A percentile compares a stretch with the other conserved stretches of the same genome.
Evolutionary conservation across 2,329 filamentous ascomycete species (phyloP).

Genomic region (Fusarium staphyleae): DNA sequence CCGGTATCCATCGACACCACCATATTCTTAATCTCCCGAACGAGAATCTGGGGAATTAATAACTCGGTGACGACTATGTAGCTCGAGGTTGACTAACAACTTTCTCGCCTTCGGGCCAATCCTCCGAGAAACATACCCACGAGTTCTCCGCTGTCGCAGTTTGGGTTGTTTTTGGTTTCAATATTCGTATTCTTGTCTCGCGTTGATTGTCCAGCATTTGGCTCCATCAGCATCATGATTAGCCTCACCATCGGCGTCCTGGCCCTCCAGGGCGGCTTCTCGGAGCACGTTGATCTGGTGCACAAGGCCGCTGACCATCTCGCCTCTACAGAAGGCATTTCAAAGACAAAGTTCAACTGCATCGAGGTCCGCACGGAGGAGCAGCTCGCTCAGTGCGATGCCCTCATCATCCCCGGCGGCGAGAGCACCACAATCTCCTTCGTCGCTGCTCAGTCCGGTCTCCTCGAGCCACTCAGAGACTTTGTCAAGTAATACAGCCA

Average conservation of each 20-base stretch:
- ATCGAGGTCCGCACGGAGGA: slow-evolving; percentile 79
- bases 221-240: slow-evolving; percentile 23
- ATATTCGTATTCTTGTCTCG: neutral
- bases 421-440: slow-evolving; percentile 95
- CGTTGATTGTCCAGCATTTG: neutral
- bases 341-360: slow-evolving; percentile 61
- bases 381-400: slow-evolving; percentile 78
- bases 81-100: slow-evolving; percentile 14
- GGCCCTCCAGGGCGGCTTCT: slow-evolving; percentile 90
- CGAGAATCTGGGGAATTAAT: slow-evolving; percentile 33
- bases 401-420: slow-evolving; percentile 88
- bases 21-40: slow-evolving; percentile 3
- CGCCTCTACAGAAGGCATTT: slow-evolving; percentile 34
- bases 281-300: slow-evolving; percentile 83
- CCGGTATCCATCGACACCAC: slow-evolving; percentile 20
- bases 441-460: slow-evolving; percentile 79
- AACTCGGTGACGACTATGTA: neutral
- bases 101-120: slow-evolving; percentile 24
- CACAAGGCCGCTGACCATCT: slow-evolving; percentile 68
- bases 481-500: slow-evolving; percentile 81
- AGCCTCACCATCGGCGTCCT: slow-evolving; percentile 65
- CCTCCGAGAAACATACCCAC: slow-evolving; percentile 17
- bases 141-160: slow-evolving; percentile 25
- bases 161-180: neutral
- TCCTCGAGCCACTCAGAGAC: slow-evolving; percentile 83